These are phyloP conservation scores for Arctostaphylos glauca DNA, from an alignment of 148 eudicot genomes.

Conservation along the genomic window DNA sequence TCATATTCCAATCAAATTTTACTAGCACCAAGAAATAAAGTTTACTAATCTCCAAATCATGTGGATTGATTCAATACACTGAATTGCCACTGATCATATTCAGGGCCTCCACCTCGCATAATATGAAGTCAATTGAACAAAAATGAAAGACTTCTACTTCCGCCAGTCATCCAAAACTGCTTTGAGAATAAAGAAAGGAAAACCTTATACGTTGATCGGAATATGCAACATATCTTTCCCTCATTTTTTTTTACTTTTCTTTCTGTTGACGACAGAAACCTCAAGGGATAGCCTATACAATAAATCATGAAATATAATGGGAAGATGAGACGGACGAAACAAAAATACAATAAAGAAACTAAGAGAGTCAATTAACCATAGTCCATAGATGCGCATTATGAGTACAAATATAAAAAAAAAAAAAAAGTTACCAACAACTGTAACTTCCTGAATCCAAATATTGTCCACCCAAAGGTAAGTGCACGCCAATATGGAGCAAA, in stretches of 20 bases:
- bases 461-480: background rate
- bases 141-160: background rate
- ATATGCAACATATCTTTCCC: background rate
- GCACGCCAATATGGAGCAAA: background rate
- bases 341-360: background rate
- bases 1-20: background rate
- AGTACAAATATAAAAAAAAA: background rate
- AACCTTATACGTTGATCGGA: background rate
- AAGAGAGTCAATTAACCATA: background rate
- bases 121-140: background rate
- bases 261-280: background rate
- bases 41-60: background rate
- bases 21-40: background rate
- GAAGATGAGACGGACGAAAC: background rate
- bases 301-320: background rate
- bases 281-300: background rate
- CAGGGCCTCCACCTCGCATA: background rate
- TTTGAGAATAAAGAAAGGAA: background rate
- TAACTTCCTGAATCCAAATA: background rate
- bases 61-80: background rate
- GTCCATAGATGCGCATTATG: background rate
- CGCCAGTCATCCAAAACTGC: background rate
- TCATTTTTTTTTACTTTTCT: background rate
- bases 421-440: background rate
- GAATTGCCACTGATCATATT: background rate